Evolutionary conservation across 2,329 filamentous ascomycete genomes (phyloP), one percentile per base, ranked within the genome.

Genomic region (Beauveria varroae): DNA sequence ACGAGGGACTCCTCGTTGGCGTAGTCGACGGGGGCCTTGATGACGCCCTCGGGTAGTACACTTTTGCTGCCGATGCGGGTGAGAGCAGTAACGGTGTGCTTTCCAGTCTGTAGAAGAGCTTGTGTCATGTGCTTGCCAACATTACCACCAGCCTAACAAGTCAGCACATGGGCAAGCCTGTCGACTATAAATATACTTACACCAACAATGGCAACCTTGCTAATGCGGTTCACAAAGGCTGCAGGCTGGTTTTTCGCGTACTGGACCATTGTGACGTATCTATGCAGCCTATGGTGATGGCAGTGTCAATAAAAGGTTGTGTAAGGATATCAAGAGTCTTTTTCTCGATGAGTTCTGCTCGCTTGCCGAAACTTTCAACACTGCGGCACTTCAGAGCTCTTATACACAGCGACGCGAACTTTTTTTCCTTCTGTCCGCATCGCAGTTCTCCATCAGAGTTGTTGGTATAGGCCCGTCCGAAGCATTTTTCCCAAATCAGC

Each of bases 31-130:
- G 66, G 62, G 30, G 71, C 73, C 16, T 74, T 64, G 2, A 71
- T 67, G 24, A 83, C 73, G 16, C 79, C 78, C 0, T 71, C 64
- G 2, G 81, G 79, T 2, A 83, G 63, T n/a, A 64, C 71, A 57
- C 70, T 72, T 0, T 64, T 61, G 71, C 79, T 81, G 62, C 70
- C 72, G 41, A 69, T 67, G 47, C 82, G 82, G 2, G 80, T 79
- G 43, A 84, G 70, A 20, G 81, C 83, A 0, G 80, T 85, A 26
- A 85, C 69, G 5, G 69, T 74, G 65, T 85, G 82, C 66, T 78
- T 81, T 41, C 79, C 79, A 0, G 75, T 77, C 28, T 76, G 67
- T 1, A 84, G 71, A 0, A 86, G 76, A 5, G 70, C 74, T 2
- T 69, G 65, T 0, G 74, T 67, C 50, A 82, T 74, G 64, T 73